Base-by-base conservation (phyloP, 2,329 filamentous ascomycete genomes). In the Fusarium musae region DNA sequence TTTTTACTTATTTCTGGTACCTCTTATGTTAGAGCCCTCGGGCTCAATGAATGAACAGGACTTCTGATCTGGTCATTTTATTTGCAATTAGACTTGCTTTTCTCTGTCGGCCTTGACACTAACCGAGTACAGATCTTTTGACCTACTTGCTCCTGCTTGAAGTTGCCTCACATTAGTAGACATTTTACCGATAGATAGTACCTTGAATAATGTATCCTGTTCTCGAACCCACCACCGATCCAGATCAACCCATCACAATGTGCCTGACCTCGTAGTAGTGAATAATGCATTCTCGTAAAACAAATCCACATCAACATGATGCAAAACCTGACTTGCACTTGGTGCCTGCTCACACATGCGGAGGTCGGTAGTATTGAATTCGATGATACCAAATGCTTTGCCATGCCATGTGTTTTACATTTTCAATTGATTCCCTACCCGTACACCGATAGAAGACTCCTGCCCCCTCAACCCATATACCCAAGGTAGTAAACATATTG, bases 21-120 rank as follows among this genome's bases (percentile, higher is more conserved):
- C 95, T 97, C 95, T 97, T 96, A 94, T 94, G 90, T 93, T 92
- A 96, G 91, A 87, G 87, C 80, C 81, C 85, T 86, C 82, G 80
- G 86, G 84, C 85, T 87, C 91, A 84, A 93, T 95, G 93, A 94
- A 93, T 93, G 89, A 87, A 93, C 86, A 86, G 92, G 92, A 94
- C 93, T 94, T 95, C 93, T 95, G 93, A 95, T 79, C 66, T 67
- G 62, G 73, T 75, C 68, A 64, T 49, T 59, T 59, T 52, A 6
- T 32, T 52, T 21, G 19, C 52, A 54, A 63, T 72, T 59, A 67
- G 16, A 30, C 44, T 63, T 60, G 52, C 39, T 59, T 28, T 26
- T 47, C 17, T 59, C 44, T 58, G 44, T 73, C 52, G 57, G 40
- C 54, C 50, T 23, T 13, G 37, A n/a, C 52, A 57, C 77, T 78